A percentile compares a stretch with the other conserved stretches of the same genome.
Conservation (phyloP, 2,329 filamentous ascomycete species). For the Aspergillus sp. region DNA sequence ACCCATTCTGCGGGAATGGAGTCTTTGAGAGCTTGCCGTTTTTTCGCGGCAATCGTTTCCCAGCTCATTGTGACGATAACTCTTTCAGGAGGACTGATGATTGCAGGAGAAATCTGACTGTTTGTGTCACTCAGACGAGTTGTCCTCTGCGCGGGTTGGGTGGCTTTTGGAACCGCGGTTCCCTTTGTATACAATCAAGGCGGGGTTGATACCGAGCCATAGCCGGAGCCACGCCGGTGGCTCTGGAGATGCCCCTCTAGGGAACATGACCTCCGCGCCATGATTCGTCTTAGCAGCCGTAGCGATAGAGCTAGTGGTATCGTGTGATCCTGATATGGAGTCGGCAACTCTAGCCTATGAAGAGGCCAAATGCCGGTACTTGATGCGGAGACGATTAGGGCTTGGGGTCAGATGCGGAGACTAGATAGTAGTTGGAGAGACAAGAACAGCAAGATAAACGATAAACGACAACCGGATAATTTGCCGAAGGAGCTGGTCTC, state of each 20-base stretch:
- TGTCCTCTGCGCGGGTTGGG: too few species aligned
- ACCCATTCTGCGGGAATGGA: conserved; percentile 60
- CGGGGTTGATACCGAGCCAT: not conserved
- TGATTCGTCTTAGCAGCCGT: not conserved
- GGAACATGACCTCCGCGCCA: not conserved
- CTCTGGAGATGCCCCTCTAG: not conserved
- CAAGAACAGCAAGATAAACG: not conserved
- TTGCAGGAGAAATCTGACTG: not conserved
- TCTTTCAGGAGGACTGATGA: not conserved
- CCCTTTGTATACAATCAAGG: too few species aligned
- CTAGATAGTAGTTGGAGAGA: not conserved
- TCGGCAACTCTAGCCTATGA: not conserved
- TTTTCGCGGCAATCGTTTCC: conserved; percentile 45
- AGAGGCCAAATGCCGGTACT: not conserved
- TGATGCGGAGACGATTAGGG: not conserved
- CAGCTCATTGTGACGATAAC: conserved; percentile 29
- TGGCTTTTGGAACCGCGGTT: too few species aligned
- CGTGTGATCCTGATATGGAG: not conserved
- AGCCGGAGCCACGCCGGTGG: not conserved
- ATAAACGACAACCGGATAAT: not conserved
- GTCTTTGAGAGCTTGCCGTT: conserved; percentile 42
- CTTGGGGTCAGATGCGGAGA: not conserved
- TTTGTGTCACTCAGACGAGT: too few species aligned
- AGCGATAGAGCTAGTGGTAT: not conserved
- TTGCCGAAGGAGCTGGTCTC: not conserved